phyloP scores from a whole-genome alignment of 179 eudicot species.

The Vitellaria paradoxa region DNA sequence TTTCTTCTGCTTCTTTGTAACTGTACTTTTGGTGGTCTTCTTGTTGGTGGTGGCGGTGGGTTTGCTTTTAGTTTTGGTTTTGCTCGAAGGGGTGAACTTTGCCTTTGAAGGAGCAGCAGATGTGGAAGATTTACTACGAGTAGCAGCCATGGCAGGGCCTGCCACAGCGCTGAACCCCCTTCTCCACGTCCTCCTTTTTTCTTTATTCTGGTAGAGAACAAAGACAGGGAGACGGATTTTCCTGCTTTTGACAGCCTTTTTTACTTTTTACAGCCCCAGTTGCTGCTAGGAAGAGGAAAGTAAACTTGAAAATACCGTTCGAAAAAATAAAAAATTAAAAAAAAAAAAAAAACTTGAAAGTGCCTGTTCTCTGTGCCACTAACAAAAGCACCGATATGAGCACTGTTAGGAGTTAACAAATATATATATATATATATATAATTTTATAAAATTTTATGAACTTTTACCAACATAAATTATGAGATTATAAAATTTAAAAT shows the following conservation, averaged over 20 bases:
- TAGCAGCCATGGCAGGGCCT: not conserved
- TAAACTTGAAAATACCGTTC: not conserved
- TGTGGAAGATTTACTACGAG: not conserved
- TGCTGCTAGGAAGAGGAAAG: not conserved
- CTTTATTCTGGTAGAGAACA: not conserved
- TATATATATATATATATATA: too few species aligned
- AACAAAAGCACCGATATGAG: too few species aligned
- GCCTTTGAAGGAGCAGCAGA: not conserved
- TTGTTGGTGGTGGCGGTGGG: not conserved
- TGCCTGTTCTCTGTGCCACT: too few species aligned
- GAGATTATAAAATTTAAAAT: too few species aligned
- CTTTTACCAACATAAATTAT: too few species aligned
- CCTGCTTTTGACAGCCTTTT: not conserved
- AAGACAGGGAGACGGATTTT: not conserved
- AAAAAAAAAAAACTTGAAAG: too few species aligned
- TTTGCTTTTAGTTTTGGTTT: not conserved
- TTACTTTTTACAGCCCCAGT: not conserved
- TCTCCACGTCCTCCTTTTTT: not conserved
- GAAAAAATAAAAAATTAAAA: too few species aligned
- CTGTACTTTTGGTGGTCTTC: not conserved
- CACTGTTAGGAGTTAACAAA: too few species aligned
- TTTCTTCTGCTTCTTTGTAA: not conserved
- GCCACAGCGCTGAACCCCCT: too few species aligned
- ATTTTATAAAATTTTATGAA: too few species aligned
- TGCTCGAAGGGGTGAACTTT: too few species aligned